These are phyloP conservation scores for Hypoxylon sp. DNA, from an alignment of 2,329 filamentous ascomycete species.

Conservation along the genomic window DNA sequence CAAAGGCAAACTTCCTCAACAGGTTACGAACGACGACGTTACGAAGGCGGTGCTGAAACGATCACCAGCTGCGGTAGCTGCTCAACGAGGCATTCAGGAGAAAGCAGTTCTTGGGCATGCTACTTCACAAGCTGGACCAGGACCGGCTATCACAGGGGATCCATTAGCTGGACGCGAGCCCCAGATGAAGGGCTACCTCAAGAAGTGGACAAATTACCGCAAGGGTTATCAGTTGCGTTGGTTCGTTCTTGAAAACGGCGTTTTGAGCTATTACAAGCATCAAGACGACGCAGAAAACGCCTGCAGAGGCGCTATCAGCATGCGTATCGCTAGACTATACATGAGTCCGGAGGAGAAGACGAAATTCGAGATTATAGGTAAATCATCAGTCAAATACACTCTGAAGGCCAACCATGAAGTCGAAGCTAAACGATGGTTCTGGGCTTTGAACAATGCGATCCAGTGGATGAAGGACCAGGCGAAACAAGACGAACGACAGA, in stretches of 20 bases:
- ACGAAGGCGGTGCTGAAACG: conserved; percentile 91
- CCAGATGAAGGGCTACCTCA: conserved; percentile 98
- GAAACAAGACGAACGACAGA: conserved; percentile 86
- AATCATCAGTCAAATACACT: conserved; percentile 98
- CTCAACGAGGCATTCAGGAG: conserved; percentile 95
- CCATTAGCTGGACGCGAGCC: conserved; percentile 84
- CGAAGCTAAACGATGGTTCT: conserved; percentile 98
- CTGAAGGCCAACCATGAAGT: conserved; percentile 98
- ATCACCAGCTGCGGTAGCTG: conserved; percentile 93
- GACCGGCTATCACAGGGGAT: conserved; percentile 69
- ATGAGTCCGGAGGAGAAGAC: conserved; percentile 99
- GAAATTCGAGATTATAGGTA: conserved; percentile 97
- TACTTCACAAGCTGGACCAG: conserved; percentile 67
- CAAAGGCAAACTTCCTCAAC: conserved; percentile 94
- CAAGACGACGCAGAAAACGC: conserved; percentile 97
- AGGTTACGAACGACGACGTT: conserved; percentile 94
- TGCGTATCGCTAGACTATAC: conserved; percentile 93
- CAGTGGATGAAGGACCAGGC: conserved; percentile 99
- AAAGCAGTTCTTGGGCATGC: conserved; percentile 91
- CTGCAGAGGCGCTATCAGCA: conserved; percentile 97
- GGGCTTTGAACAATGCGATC: conserved; percentile 98
- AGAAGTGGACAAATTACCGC: conserved; percentile 99
- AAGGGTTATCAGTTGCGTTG: conserved; percentile 96
- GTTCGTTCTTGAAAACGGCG: conserved; percentile 98
- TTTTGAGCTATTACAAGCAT: conserved; percentile 98